Percentiles rank a stretch among this genome's conserved stretches.
Evolutionary conservation across 1,139 yeast species (phyloP).

Genomic region (Debaryomyces udenii): DNA sequence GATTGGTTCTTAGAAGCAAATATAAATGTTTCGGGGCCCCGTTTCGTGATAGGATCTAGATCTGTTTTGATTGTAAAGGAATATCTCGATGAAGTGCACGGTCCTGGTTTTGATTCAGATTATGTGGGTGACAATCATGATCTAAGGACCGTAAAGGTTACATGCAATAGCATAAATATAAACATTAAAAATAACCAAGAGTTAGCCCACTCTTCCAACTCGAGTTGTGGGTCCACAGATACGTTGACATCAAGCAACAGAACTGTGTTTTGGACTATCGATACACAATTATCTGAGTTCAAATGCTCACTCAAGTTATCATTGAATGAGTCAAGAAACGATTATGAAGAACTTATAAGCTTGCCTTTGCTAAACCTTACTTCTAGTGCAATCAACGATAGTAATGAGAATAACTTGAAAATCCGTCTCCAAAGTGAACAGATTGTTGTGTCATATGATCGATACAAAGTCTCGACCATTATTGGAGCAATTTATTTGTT

Average conservation of each 20-base stretch:
- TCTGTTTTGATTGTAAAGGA: conserved; percentile 58
- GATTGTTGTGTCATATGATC: conserved; percentile 43
- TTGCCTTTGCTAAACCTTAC: conserved; percentile 23
- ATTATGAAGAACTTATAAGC: conserved; percentile 15
- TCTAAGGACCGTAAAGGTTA: conserved; percentile 32
- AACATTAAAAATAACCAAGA: conserved; percentile 8
- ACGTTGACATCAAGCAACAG: conserved; percentile 4
- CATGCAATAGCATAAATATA: conserved; percentile 14
- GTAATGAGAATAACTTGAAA: conserved; percentile 27
- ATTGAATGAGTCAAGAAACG: not conserved
- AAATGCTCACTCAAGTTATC: conserved; percentile 1
- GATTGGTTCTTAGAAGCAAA: conserved; percentile 46
- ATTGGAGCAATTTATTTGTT: conserved; percentile 58
- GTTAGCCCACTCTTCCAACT: not conserved
- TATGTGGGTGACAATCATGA: conserved; percentile 37
- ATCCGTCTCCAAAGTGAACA: conserved; percentile 32
- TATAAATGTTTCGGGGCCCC: conserved; percentile 33
- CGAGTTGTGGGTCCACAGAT: conserved; percentile 3
- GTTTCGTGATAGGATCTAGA: conserved; percentile 55
- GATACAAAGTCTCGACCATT: conserved; percentile 52
- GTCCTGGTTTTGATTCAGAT: conserved; percentile 43
- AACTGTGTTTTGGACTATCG: conserved; percentile 2
- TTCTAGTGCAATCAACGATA: conserved; percentile 18
- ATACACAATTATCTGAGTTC: not conserved
- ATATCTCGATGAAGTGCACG: conserved; percentile 32